Evolutionary conservation across 345 rosid species (phyloP).

Genomic region (Eucalyptus tenuipes): DNA sequence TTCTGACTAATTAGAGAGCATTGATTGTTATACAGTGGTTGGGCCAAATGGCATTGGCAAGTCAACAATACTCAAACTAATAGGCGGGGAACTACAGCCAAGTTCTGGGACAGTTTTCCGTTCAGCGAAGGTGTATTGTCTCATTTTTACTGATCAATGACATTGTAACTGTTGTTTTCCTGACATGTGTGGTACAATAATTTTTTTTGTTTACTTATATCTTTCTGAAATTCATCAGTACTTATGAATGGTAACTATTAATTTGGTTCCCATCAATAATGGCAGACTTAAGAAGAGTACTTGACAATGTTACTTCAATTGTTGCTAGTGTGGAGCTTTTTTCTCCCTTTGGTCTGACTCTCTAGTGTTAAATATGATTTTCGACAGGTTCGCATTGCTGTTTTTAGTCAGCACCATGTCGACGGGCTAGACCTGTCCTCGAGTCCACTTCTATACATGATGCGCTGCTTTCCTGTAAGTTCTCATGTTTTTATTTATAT

Average conservation of each 20-base stretch:
- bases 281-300: not conserved
- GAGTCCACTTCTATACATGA: constrained; percentile 95
- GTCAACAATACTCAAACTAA: constrained; percentile 94
- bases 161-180: not conserved
- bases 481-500: not conserved
- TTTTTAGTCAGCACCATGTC: constrained; percentile 97
- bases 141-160: not conserved
- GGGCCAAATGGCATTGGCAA: constrained; percentile 99
- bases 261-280: not conserved
- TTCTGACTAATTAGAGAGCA: not conserved
- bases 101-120: constrained; percentile 97
- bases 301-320: not conserved
- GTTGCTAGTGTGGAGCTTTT: not conserved
- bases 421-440: constrained; percentile 94
- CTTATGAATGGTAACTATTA: not conserved
- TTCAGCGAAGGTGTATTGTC: constrained; percentile 74
- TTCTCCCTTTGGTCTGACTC: not conserved
- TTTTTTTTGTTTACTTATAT: not conserved
- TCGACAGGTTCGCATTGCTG: constrained; percentile 92
- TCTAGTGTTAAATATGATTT: not conserved
- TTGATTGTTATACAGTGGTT: constrained; percentile 56
- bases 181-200: not conserved
- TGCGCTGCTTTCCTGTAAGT: constrained; percentile 97
- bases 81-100: constrained; percentile 91
- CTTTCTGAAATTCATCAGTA: not conserved